These are phyloP conservation scores for Aphanomyces astaci DNA, from an alignment of 352 stramenopile genomes.

Conservation along the genomic window DNA sequence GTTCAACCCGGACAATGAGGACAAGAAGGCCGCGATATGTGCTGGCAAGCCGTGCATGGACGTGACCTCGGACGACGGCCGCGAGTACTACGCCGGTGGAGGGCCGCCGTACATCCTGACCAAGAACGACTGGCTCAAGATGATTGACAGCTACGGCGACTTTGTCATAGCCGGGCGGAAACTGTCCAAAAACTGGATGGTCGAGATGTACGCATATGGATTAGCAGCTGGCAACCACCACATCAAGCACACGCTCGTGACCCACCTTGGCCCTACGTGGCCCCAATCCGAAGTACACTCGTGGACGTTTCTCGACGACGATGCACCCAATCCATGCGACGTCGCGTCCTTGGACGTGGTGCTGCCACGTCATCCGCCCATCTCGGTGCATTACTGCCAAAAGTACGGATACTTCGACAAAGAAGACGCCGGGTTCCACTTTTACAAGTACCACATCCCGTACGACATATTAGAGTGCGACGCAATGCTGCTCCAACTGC, in stretches of 20 bases:
- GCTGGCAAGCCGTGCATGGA: conserved; percentile 29
- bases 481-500: conserved; percentile 35
- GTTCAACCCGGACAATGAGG: conserved; percentile 27
- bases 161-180: conserved; percentile 35
- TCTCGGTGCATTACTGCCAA: conserved; percentile 48
- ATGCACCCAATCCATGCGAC: conserved; percentile 39
- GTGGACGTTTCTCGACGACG: conserved; percentile 35
- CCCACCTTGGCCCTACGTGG: conserved; percentile 38
- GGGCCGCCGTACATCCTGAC: conserved; percentile 59
- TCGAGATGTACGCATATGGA: conserved; percentile 51
- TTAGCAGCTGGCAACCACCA: conserved; percentile 40
- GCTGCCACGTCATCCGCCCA: conserved; percentile 34
- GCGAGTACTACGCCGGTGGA: conserved; percentile 39
- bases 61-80: conserved; percentile 31
- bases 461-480: conserved; percentile 39
- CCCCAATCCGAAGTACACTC: conserved; percentile 31
- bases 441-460: conserved; percentile 52
- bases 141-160: conserved; percentile 41
- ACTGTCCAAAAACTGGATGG: conserved; percentile 38
- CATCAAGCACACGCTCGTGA: conserved; percentile 50
- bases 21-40: conserved; percentile 35
- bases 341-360: conserved; percentile 29
- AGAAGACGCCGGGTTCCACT: conserved; percentile 37
- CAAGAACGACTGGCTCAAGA: conserved; percentile 33
- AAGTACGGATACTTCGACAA: conserved; percentile 41